Percentiles rank a stretch among this genome's conserved stretches.
Evolutionary conservation across 805 yeast genomes (phyloP).

Genomic region (Zygoascus tannicola): DNA sequence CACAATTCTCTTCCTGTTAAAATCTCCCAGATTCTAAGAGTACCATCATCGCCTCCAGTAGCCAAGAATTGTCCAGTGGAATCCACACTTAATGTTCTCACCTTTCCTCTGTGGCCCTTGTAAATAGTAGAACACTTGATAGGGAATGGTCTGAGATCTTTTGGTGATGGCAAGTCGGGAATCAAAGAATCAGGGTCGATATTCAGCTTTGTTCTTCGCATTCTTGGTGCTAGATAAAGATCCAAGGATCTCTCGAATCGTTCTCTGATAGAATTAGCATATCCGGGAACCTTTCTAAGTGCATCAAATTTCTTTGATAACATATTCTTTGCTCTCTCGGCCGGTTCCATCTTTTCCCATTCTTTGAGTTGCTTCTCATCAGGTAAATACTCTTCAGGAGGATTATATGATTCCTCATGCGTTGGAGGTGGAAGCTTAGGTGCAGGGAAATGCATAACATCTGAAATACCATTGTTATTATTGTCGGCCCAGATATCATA

Average conservation of each 20-base stretch:
- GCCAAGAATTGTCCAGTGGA: constrained; percentile 93
- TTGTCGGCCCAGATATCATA: constrained; percentile 82
- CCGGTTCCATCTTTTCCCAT: constrained; percentile 63
- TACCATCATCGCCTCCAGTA: constrained; percentile 95
- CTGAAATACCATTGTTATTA: constrained; percentile 56
- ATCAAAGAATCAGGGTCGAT: constrained; percentile 93
- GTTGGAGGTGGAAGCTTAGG: constrained; percentile 96
- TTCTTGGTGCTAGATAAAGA: constrained; percentile 91
- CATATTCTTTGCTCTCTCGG: constrained; percentile 69
- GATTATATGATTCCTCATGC: constrained; percentile 92
- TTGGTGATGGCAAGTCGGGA: constrained; percentile 94
- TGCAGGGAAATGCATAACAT: constrained; percentile 85
- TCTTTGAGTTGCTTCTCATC: constrained; percentile 65
- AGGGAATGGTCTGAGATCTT: constrained; percentile 95
- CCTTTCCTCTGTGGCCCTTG: constrained; percentile 74
- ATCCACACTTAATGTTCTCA: constrained; percentile 75
- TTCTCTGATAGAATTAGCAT: constrained; percentile 75
- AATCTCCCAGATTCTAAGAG: constrained; percentile 94
- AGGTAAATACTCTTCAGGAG: constrained; percentile 89
- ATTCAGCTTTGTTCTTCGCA: constrained; percentile 78
- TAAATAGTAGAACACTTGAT: constrained; percentile 76
- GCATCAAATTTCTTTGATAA: constrained; percentile 75
- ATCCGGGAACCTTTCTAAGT: constrained; percentile 89
- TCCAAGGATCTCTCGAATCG: constrained; percentile 91
- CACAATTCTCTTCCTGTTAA: constrained; percentile 90